Evolutionary conservation across 192 early-diverging fungal species (phyloP).

Genomic region (Backusella circina): DNA sequence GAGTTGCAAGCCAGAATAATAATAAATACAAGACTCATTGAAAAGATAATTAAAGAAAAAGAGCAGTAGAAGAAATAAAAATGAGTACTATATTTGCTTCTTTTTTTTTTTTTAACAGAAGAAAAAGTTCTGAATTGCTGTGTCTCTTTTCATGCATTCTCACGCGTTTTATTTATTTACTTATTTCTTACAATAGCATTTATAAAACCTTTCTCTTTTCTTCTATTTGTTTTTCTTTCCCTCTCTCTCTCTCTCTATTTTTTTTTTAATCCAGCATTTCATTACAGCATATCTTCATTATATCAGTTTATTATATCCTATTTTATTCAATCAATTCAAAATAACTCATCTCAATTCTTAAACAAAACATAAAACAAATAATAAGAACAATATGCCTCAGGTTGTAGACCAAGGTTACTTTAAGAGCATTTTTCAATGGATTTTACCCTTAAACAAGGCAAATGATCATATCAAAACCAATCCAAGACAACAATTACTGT

Average conservation of each 20-base stretch:
- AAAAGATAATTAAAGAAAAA: neutral
- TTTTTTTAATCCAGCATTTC: neutral
- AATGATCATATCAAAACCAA: neutral
- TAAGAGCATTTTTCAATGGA: neutral
- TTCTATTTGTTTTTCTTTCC: neutral
- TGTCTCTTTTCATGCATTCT: neutral
- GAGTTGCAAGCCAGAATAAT: too few species aligned
- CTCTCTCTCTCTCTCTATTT: neutral
- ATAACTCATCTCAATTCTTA: neutral
- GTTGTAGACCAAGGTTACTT: neutral
- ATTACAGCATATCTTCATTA: neutral
- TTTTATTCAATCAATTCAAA: neutral
- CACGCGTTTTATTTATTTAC: neutral
- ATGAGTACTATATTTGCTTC: neutral
- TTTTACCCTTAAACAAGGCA: neutral
- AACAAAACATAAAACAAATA: neutral
- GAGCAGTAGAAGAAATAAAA: neutral
- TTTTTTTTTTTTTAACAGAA: neutral
- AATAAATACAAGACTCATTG: too few species aligned
- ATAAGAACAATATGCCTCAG: neutral
- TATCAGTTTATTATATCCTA: neutral
- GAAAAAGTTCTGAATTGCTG: neutral
- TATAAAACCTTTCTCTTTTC: neutral
- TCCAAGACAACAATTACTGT: conserved; percentile 8
- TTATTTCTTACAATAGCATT: neutral